Evolutionary conservation across 257 asterid species (phyloP).

Genomic region (Nicotiana otophora): DNA sequence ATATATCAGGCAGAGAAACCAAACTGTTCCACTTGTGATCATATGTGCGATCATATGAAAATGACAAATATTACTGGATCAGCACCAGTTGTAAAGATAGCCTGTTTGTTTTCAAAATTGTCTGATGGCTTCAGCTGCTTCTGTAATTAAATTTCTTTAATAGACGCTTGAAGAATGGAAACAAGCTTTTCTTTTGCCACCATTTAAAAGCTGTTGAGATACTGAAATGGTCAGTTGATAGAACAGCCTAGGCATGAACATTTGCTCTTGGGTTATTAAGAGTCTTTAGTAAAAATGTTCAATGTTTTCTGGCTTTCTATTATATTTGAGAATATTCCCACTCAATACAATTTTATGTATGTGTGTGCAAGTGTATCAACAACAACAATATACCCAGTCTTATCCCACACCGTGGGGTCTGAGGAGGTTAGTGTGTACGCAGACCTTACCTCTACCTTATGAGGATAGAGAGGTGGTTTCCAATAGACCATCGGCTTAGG

Average conservation of each 20-base stretch:
- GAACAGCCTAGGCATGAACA: not conserved
- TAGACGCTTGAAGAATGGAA: not conserved
- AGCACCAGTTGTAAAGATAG: constrained; percentile 2
- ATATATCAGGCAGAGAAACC: not conserved
- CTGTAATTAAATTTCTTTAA: not conserved
- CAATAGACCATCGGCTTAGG: too few relatives aligned
- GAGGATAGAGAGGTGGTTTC: too few relatives aligned
- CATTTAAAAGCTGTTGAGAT: not conserved
- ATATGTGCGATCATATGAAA: not conserved
- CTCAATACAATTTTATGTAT: not conserved
- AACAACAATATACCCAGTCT: too few relatives aligned
- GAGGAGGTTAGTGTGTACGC: too few relatives aligned
- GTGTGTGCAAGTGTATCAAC: not conserved
- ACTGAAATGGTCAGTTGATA: not conserved
- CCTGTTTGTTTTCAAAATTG: not conserved
- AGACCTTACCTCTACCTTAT: too few relatives aligned
- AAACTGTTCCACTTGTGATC: not conserved
- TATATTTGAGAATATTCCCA: not conserved
- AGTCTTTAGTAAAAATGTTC: not conserved
- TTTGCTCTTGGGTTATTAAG: not conserved
- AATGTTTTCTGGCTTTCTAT: not conserved
- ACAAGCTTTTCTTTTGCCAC: not conserved
- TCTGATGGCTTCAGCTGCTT: not conserved
- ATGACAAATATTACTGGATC: not conserved
- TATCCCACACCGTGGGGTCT: too few relatives aligned